A percentile compares a stretch with the other conserved stretches of the same genome.
Evolutionary conservation across 108 stramenopile species (phyloP).

Genomic region (Phaeodactylum tricornutum): DNA sequence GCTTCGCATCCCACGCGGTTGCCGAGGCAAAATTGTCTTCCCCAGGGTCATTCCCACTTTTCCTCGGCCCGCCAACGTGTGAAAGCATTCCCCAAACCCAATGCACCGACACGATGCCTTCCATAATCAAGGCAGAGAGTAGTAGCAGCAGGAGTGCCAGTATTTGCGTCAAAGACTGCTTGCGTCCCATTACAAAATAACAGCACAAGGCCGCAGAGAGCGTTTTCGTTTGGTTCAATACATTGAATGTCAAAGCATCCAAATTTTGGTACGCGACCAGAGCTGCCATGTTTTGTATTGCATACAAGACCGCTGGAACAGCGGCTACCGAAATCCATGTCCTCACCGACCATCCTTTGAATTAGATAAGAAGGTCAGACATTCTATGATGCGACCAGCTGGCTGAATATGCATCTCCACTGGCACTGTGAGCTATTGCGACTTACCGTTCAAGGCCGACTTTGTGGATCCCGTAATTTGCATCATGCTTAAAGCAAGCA

Average conservation of each 20-base stretch:
- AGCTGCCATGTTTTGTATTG: slow-evolving; percentile 84
- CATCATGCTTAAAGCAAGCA: slow-evolving; percentile 38
- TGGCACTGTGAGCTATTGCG: too few species aligned
- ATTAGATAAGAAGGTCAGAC: neutral
- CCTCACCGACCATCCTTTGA: slow-evolving; percentile 40
- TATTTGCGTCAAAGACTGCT: slow-evolving; percentile 74
- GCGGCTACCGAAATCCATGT: slow-evolving; percentile 61
- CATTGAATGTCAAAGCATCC: slow-evolving; percentile 89
- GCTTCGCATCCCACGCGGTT: slow-evolving; percentile 19
- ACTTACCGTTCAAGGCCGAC: slow-evolving; percentile 21
- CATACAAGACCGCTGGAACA: slow-evolving; percentile 82
- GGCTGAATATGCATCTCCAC: too few species aligned
- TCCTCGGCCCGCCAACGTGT: neutral
- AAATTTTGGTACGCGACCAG: slow-evolving; percentile 86
- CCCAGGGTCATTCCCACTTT: neutral
- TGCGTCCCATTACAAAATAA: slow-evolving; percentile 78
- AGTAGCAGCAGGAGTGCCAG: slow-evolving; percentile 76
- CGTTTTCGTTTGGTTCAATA: slow-evolving; percentile 95
- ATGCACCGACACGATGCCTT: slow-evolving; percentile 16
- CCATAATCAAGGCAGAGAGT: slow-evolving; percentile 70
- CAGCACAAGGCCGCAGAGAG: slow-evolving; percentile 88
- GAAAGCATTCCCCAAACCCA: neutral
- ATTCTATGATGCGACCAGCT: too few species aligned
- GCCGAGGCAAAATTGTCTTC: neutral
- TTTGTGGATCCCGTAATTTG: slow-evolving; percentile 12